Percentiles rank a stretch among this genome's conserved stretches.
Conservation (phyloP, 768 basidiomycete genomes). For the Tricholoma furcatifolium region DNA sequence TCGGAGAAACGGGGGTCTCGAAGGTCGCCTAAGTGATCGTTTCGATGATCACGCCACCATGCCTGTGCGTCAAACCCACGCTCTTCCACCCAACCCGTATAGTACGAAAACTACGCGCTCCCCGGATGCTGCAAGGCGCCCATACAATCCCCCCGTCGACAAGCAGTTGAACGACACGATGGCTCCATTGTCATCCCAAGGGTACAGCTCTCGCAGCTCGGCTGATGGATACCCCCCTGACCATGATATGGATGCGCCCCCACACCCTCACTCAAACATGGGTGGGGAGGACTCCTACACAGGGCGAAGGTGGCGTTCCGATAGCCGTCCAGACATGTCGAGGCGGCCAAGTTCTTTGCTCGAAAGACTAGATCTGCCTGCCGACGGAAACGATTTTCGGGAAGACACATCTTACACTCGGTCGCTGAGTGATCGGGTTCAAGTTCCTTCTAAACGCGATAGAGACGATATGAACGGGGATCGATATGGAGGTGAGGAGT, state of each 20-base stretch:
- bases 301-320: slow-evolving; percentile 1
- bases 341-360: slow-evolving; percentile 30
- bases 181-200: slow-evolving; percentile 7
- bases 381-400: slow-evolving; percentile 11
- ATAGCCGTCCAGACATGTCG: slow-evolving; percentile 12
- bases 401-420: slow-evolving; percentile 15
- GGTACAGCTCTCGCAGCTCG: not conserved
- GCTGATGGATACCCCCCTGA: not conserved
- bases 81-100: slow-evolving; percentile 16
- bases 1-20: slow-evolving; percentile 14
- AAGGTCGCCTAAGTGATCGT: slow-evolving; percentile 21
- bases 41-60: slow-evolving; percentile 12
- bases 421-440: slow-evolving; percentile 37
- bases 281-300: not conserved
- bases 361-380: slow-evolving; percentile 31
- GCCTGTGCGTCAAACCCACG: slow-evolving; percentile 13
- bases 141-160: too few relatives aligned
- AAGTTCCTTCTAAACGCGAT: slow-evolving; percentile 40
- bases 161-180: not conserved
- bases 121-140: too few relatives aligned
- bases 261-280: not conserved
- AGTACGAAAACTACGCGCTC: slow-evolving; percentile 2
- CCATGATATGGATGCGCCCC: not conserved
- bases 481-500: slow-evolving; percentile 13
- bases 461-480: slow-evolving; percentile 29